Evolutionary conservation across 495 filamentous ascomycete genomes (phyloP).

Genomic region (Aspergillus bertholletiae): DNA sequence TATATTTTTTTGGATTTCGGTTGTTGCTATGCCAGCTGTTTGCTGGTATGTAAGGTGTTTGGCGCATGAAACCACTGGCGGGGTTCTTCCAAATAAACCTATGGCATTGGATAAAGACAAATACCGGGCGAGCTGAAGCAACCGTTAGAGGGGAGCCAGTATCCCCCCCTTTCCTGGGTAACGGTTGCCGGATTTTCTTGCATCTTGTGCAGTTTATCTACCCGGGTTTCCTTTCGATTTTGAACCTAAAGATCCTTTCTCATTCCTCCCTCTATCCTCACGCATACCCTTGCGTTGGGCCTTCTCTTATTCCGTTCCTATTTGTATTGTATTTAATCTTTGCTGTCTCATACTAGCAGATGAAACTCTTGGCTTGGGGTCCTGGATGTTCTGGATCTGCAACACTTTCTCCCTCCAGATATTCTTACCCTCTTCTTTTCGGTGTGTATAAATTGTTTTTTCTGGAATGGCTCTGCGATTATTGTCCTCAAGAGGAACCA

Average conservation of each 20-base stretch:
- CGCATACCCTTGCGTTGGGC: slow-evolving; percentile 1
- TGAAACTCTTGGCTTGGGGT: slow-evolving; percentile 5
- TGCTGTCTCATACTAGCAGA: slow-evolving; percentile 6
- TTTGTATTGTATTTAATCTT: slow-evolving; percentile 24
- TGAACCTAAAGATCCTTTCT: slow-evolving; percentile 4
- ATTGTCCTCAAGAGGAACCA: not conserved
- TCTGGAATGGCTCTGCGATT: not conserved
- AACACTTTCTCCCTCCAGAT: not conserved
- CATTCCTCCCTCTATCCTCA: not conserved
- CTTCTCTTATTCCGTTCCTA: slow-evolving; percentile 7
- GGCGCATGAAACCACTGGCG: slow-evolving; percentile 21
- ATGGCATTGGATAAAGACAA: slow-evolving; percentile 16
- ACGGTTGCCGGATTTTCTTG: slow-evolving; percentile 9
- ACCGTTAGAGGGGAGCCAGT: slow-evolving; percentile 6
- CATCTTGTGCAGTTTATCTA: slow-evolving; percentile 7
- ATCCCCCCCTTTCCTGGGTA: not conserved
- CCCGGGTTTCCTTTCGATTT: slow-evolving; percentile 3
- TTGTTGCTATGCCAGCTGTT: slow-evolving; percentile 19
- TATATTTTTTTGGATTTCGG: slow-evolving; percentile 21
- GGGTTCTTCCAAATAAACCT: slow-evolving; percentile 15
- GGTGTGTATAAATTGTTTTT: not conserved
- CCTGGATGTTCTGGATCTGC: slow-evolving; percentile 2
- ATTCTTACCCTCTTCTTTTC: not conserved
- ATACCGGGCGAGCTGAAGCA: slow-evolving; percentile 12
- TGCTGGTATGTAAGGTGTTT: slow-evolving; percentile 23